phyloP scores from a whole-genome alignment of 306 rosid species.

The Fragaria iinumae region DNA sequence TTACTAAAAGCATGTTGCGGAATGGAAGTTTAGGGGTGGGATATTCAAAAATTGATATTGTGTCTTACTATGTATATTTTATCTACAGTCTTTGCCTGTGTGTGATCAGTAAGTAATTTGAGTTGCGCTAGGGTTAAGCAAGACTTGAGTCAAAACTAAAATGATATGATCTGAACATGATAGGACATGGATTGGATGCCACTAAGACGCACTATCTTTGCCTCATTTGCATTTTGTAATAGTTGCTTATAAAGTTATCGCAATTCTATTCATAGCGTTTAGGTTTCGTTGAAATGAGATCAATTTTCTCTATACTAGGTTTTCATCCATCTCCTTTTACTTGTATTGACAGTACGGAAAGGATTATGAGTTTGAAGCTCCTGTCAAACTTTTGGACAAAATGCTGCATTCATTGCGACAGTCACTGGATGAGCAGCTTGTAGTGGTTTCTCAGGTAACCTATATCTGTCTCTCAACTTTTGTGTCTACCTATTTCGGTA shows the following conservation, averaged over 20 bases:
- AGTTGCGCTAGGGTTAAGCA: not conserved
- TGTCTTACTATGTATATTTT: not conserved
- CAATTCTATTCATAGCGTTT: not conserved
- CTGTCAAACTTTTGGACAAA: conserved; percentile 91
- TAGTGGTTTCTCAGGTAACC: conserved; percentile 90
- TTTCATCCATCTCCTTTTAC: conserved; percentile 13
- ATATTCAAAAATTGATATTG: not conserved
- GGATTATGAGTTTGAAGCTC: conserved; percentile 90
- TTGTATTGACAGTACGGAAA: conserved; percentile 71
- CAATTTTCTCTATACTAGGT: not conserved
- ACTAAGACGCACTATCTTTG: not conserved
- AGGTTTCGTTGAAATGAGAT: not conserved
- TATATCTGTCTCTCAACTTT: conserved; percentile 7
- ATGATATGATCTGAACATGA: not conserved
- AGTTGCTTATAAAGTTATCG: not conserved
- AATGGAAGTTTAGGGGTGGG: not conserved
- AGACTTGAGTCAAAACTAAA: not conserved
- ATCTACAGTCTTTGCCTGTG: not conserved
- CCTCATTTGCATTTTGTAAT: not conserved
- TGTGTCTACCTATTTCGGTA: not conserved
- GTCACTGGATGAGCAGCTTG: conserved; percentile 85
- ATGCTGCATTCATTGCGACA: conserved; percentile 78
- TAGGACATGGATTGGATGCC: not conserved
- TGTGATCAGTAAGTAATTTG: not conserved
- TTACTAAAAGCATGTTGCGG: not conserved